These are phyloP conservation scores for Hypomontagnella monticulosa DNA, from an alignment of 495 filamentous ascomycete genomes.

Conservation along the genomic window DNA sequence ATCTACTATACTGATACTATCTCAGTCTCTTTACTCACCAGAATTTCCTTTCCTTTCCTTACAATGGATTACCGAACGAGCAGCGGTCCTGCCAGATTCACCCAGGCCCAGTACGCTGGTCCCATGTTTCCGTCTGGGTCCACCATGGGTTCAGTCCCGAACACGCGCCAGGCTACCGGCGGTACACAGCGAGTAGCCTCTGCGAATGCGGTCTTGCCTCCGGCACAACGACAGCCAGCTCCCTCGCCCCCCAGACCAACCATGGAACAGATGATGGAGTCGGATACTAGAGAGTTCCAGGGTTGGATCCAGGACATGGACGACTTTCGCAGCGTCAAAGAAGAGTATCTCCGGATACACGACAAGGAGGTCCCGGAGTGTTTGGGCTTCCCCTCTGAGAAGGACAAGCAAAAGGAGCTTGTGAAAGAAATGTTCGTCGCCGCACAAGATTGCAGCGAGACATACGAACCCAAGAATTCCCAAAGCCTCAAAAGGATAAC, in stretches of 20 bases:
- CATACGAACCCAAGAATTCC: not conserved
- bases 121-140: too few species aligned
- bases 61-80: too few species aligned
- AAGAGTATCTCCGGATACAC: not conserved
- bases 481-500: not conserved
- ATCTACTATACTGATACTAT: too few species aligned
- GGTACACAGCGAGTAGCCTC: not conserved
- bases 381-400: not conserved
- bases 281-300: not conserved
- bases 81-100: too few species aligned
- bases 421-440: constrained; percentile 11
- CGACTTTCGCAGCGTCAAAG: not conserved
- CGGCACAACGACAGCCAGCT: not conserved
- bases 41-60: too few species aligned
- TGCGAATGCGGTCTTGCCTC: too few species aligned
- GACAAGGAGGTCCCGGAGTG: not conserved
- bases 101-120: too few species aligned
- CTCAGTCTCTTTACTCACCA: too few species aligned
- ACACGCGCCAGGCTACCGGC: too few species aligned
- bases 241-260: not conserved
- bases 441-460: not conserved
- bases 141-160: too few species aligned
- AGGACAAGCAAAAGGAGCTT: not conserved
- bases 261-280: constrained; percentile 5
- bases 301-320: not conserved